Evolutionary conservation across 139 green algal species (phyloP).

Genomic region (Ettlia oleoabundans): DNA sequence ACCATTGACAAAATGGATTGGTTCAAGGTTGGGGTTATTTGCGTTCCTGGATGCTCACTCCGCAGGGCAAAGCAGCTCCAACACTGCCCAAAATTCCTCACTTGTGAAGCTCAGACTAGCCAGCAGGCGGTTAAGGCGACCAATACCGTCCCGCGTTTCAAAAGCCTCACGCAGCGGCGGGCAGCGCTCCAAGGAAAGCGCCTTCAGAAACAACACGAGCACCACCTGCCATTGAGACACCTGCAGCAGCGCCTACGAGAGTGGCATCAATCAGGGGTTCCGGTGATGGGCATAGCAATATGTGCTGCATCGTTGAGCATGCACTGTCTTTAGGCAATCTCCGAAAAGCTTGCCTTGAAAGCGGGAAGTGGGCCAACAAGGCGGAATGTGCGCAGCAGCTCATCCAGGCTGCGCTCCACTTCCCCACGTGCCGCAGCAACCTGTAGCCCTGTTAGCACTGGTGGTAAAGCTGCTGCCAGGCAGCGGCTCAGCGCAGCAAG

Average conservation of each 20-base stretch:
- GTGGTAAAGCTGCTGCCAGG: conserved; percentile 17
- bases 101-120: conserved; percentile 31
- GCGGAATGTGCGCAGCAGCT: conserved; percentile 38
- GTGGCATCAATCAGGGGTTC: no score
- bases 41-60: not conserved
- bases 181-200: conserved; percentile 38
- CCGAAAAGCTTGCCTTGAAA: conserved; percentile 34
- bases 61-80: conserved; percentile 38
- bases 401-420: conserved; percentile 30
- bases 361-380: conserved; percentile 36
- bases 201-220: conserved; percentile 40
- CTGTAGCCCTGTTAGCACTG: conserved; percentile 17
- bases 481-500: conserved; percentile 24
- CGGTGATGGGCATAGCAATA: no score
- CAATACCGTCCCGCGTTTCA: conserved; percentile 42
- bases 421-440: not conserved
- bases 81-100: conserved; percentile 47
- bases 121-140: conserved; percentile 26
- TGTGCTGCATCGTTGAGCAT: not conserved
- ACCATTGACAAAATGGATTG: no score
- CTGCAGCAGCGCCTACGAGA: not conserved
- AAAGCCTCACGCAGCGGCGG: conserved; percentile 30
- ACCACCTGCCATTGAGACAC: conserved; percentile 46
- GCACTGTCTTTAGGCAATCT: not conserved
- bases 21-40: no score